Conservation (phyloP, 2,329 filamentous ascomycete species). For the Colletotrichum godetiae region DNA sequence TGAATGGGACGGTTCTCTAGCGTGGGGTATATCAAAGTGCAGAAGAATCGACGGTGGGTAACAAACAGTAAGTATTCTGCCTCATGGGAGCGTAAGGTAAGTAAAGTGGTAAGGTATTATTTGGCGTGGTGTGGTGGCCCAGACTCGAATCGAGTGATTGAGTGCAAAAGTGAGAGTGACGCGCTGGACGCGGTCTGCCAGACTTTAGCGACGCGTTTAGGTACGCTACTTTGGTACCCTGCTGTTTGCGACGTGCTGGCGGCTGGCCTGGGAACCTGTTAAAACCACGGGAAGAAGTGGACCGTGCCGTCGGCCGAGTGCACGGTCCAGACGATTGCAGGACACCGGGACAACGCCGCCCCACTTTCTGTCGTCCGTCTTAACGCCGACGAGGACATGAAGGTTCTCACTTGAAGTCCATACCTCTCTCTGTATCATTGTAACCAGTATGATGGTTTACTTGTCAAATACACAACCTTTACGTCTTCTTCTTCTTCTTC, state of each 20-base stretch:
- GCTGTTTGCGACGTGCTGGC: not conserved
- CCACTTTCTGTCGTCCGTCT: not conserved
- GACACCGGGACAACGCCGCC: not conserved
- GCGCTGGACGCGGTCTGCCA: conserved; percentile 13
- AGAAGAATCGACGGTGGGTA: not conserved
- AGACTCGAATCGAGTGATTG: conserved; percentile 9
- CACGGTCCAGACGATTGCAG: conserved; percentile 1
- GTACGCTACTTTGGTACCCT: not conserved
- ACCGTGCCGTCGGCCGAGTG: conserved; percentile 11
- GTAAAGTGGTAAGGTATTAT: not conserved
- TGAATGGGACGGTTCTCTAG: not conserved
- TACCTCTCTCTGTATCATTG: too few relatives aligned
- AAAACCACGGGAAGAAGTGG: not conserved
- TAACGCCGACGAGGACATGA: not conserved
- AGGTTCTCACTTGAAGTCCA: not conserved
- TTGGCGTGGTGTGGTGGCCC: not conserved
- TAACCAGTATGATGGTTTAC: too few relatives aligned
- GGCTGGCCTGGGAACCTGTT: not conserved
- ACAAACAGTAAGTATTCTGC: not conserved
- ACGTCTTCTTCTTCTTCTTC: not conserved
- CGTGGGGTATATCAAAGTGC: not conserved
- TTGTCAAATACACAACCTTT: too few relatives aligned
- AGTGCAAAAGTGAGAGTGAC: conserved; percentile 9
- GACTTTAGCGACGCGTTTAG: conserved; percentile 10
- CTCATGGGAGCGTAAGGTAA: not conserved